Base-by-base conservation (phyloP, 2,329 filamentous ascomycete species). In the Claviceps maximensis region DNA sequence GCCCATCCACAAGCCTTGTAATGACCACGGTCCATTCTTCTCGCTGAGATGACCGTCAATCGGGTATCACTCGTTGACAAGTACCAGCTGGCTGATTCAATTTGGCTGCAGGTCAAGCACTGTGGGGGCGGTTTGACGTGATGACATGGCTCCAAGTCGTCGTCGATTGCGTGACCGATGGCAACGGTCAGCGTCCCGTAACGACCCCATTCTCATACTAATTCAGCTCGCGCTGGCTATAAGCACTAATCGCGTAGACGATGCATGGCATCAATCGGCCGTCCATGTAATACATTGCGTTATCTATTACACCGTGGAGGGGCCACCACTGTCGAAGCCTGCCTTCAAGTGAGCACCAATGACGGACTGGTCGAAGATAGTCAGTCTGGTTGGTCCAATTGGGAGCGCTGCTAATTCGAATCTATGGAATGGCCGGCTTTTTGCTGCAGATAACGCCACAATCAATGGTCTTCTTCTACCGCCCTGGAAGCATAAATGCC, bases 101-200 rank as follows among this genome's bases (percentile, higher is more conserved):
- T 36, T 36, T 17, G 17, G 13, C 36, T n/a, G 15, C 15, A n/a
- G n/a, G 15, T 38, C 4, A 38, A n/a, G 7, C 36, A 17, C 36
- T 17, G 36, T 38, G 15, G 15, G 36, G 36, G 2, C 5, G 15
- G 15, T n/a, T 38, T 21, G 40, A 42, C 40, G 40, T 42, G 40
- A 42, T 42, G 40, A 21, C 40, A 42, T 42, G 40, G n/a, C 40
- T 42, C 19, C 40, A 42, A 42, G 40, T 42, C 40, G 40, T 42
- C 23, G 47, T 27, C 29, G 52, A 53, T 50, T 47, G 52, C 52
- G 47, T 50, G 52, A 53, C 52, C 47, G 31, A 47, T 17, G 31
- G 31, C n/a, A 15, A 38, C 41, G 42, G 40, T 27, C 41, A 27
- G 41, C 21, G 38, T 47, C 41, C 52, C 47, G 27, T 7, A 29